These are phyloP conservation scores for Eremothecium sinecaudum DNA, from an alignment of 1,139 yeast species.

Conservation along the genomic window DNA sequence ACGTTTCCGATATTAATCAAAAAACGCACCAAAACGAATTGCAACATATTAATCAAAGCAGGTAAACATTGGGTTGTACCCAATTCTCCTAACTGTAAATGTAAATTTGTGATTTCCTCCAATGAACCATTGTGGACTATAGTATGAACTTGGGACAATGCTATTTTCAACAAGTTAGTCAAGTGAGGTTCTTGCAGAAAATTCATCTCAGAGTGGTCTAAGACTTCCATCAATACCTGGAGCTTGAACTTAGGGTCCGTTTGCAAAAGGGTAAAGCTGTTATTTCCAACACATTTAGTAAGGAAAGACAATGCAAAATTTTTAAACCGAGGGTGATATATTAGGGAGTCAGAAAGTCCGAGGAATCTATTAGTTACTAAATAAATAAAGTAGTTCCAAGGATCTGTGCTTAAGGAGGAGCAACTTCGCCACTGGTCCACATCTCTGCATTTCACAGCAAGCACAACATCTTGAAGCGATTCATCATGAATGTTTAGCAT, in stretches of 20 bases:
- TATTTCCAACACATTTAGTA: constrained; percentile 6
- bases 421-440: constrained; percentile 9
- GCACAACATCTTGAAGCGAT: constrained; percentile 16
- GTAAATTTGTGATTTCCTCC: constrained; percentile 13
- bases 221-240: constrained; percentile 31
- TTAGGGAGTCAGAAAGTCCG: constrained; percentile 10
- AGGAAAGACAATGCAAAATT: constrained; percentile 7
- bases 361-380: constrained; percentile 13
- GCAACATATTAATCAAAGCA: constrained; percentile 26
- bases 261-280: constrained; percentile 9
- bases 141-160: constrained; percentile 9
- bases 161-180: constrained; percentile 13
- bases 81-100: constrained; percentile 15
- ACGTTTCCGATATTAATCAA: constrained; percentile 15
- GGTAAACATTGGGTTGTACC: constrained; percentile 26
- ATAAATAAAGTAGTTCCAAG: constrained; percentile 10
- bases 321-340: constrained; percentile 7
- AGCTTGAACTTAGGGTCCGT: constrained; percentile 13
- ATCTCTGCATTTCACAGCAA: constrained; percentile 9
- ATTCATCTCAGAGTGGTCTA: constrained; percentile 34
- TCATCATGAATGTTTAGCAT: constrained; percentile 11
- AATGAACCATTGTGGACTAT: constrained; percentile 1
- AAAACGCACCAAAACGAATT: constrained; percentile 18
- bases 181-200: constrained; percentile 26
- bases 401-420: constrained; percentile 2